These are phyloP conservation scores for Eimeria necatrix DNA, from an alignment of 169 alveolate species.

Conservation along the genomic window DNA sequence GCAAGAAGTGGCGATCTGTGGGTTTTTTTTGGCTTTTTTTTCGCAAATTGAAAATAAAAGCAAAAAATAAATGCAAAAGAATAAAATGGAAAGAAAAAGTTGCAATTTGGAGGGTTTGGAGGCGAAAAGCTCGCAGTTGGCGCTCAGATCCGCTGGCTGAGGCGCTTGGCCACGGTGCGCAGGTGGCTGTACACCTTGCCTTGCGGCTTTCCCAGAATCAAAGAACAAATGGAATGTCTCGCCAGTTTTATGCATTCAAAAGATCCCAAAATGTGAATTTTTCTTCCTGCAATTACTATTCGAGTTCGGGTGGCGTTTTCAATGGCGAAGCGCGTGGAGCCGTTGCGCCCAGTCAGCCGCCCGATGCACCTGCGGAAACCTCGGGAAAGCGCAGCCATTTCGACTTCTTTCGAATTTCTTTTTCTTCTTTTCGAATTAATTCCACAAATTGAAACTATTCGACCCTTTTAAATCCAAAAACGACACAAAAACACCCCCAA, in stretches of 20 bases:
- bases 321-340: conserved; percentile 99
- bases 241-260: conserved; percentile 98
- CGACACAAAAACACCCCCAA: no score
- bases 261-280: conserved; percentile 94
- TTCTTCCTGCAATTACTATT: conserved; percentile 94
- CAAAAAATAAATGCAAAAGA: neutral
- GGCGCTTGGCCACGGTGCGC: conserved; percentile 83
- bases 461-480: no score
- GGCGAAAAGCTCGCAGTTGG: neutral
- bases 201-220: conserved; percentile 92
- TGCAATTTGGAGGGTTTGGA: no score
- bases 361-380: conserved; percentile 99
- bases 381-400: no score
- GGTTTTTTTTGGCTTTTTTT: no score
- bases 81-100: neutral
- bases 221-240: conserved; percentile 98
- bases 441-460: no score
- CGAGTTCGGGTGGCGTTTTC: conserved; percentile 99
- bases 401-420: no score
- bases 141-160: conserved; percentile 82
- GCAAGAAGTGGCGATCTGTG: no score
- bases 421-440: no score
- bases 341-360: conserved; percentile 99
- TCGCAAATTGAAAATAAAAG: neutral
- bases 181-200: conserved; percentile 84